Evolutionary conservation across 208 protist genomes (phyloP).

Genomic region (Acanthamoeba lenticulata): DNA sequence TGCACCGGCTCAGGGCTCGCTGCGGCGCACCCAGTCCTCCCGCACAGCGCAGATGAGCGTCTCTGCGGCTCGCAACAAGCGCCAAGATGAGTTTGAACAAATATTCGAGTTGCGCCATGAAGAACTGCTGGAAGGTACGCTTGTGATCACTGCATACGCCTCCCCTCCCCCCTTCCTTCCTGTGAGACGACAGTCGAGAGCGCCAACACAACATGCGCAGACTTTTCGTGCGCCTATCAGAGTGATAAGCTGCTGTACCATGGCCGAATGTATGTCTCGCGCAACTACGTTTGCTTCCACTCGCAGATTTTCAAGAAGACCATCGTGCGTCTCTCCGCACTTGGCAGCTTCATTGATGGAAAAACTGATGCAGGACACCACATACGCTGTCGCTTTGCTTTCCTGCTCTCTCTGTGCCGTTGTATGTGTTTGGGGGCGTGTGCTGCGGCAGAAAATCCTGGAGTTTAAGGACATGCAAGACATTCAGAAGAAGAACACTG

Average conservation of each 20-base stretch:
- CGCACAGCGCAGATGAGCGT: neutral
- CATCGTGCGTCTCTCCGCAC: neutral
- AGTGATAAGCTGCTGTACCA: slow-evolving; percentile 52
- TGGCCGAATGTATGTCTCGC: slow-evolving; percentile 57
- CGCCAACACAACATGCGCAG: neutral
- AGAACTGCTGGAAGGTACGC: slow-evolving; percentile 12
- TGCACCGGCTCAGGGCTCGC: neutral
- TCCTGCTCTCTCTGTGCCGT: neutral
- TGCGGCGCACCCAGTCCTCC: neutral
- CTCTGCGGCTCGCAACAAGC: neutral
- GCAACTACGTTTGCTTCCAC: slow-evolving; percentile 60
- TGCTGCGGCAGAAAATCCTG: slow-evolving; percentile 37
- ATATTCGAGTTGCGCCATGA: slow-evolving; percentile 28
- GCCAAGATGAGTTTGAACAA: slow-evolving; percentile 16
- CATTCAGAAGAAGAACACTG: slow-evolving; percentile 35
- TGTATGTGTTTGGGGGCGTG: neutral
- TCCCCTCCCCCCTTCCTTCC: neutral
- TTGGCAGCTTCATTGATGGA: neutral
- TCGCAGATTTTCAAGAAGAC: slow-evolving; percentile 68
- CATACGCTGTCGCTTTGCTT: neutral
- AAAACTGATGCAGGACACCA: no score
- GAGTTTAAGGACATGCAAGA: slow-evolving; percentile 21
- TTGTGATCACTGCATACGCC: neutral
- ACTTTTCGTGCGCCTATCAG: slow-evolving; percentile 55
- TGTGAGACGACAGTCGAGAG: neutral